Evolutionary conservation across 1,139 yeast species (phyloP), one percentile per base, ranked within the genome.

Genomic region (Yamadazyma taylorii): DNA sequence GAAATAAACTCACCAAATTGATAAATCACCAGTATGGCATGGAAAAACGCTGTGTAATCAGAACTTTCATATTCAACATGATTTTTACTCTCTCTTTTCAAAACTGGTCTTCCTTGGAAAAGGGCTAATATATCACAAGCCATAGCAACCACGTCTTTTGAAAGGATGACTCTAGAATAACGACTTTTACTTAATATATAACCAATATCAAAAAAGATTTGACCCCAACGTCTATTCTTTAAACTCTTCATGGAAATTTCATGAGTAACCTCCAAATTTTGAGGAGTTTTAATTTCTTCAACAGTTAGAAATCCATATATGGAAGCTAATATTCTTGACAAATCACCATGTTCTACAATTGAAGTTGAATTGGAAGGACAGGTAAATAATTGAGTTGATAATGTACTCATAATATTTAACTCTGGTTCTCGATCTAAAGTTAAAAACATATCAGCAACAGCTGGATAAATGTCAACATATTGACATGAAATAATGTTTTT

Each of bases 41-140:
- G 86, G 59, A 87, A 87, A 52, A 79, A 87, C 0, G 86, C 78
- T 0, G 92, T 81, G 70, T 92, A 90, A 37, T 85, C 89, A 15
- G 87, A 88, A 32, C 82, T 82, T 54, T 92, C 98, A 55, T 85
- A 92, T 54, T 90, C 97, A 10, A 92, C 88, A 57, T 92, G 98
- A 41, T 79, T 81, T 11, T 75, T 71, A n/a, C 79, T 78, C 53
- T 88, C 96, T 45, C 97, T 71, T 47, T 73, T 75, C 51, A 88
- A 64, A 0, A 85, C 83, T 1, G 95, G 85, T 36, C 81, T 74
- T 3, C 95, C 94, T 58, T 90, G 96, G 54, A 90, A 88, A 19
- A 87, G 66, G 17, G 75, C 70, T 36, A 85, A 59, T 36, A 82
- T 76, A 53, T 80, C 92, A 44, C 82, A 79, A 3, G 81, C 75